phyloP scores from a whole-genome alignment of 805 yeast genomes.

The Priceomyces haplophilus region DNA sequence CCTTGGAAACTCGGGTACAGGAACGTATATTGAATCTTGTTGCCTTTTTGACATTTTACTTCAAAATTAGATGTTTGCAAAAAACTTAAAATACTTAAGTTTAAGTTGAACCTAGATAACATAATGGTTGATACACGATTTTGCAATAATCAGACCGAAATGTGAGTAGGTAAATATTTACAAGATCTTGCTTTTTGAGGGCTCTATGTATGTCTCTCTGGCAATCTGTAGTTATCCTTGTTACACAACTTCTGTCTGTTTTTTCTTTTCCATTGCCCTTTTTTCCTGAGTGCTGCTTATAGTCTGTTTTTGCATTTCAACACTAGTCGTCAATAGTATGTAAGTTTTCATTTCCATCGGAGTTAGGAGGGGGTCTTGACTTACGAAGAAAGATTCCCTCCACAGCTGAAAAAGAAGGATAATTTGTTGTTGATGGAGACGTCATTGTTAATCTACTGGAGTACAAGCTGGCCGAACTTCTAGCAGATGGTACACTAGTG shows the following conservation, averaged over 20 bases:
- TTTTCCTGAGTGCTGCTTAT: too few species aligned
- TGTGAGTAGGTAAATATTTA: background rate
- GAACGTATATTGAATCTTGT: slow-evolving; percentile 32
- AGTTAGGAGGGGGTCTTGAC: background rate
- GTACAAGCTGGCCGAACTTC: background rate
- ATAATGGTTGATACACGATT: background rate
- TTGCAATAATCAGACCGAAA: background rate
- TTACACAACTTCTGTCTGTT: too few species aligned
- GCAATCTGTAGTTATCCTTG: too few species aligned
- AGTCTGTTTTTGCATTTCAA: too few species aligned
- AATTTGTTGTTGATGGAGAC: background rate
- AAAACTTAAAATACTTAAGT: background rate
- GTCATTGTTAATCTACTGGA: background rate
- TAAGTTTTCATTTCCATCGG: background rate
- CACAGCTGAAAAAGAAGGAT: background rate
- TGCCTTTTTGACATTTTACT: background rate
- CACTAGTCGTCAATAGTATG: background rate
- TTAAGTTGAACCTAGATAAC: too few species aligned
- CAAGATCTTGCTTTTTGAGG: too few species aligned
- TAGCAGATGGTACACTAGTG: background rate
- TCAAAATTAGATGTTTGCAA: background rate
- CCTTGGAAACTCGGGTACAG: slow-evolving; percentile 72
- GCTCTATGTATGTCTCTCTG: too few species aligned
- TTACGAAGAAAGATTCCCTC: background rate
- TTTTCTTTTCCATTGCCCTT: too few species aligned